Conservation (phyloP, 208 protist genomes). For the Acanthamoeba sp. region DNA sequence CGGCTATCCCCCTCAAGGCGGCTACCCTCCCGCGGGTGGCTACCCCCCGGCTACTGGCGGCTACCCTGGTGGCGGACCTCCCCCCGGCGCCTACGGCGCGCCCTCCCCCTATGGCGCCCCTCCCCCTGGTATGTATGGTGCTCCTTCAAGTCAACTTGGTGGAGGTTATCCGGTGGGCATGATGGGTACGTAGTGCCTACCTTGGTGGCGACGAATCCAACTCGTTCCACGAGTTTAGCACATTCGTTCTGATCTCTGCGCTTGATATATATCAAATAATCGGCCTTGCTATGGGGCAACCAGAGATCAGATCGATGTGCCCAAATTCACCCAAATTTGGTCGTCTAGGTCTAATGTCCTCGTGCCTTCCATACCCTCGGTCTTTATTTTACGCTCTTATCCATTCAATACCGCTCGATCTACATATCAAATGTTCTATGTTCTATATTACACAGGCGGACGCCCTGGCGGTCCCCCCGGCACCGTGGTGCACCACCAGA, state of each 20-base stretch:
- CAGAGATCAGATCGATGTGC: too few relatives aligned
- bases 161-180: background rate
- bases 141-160: background rate
- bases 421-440: background rate
- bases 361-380: background rate
- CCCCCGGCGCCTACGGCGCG: conserved; percentile 30
- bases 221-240: background rate
- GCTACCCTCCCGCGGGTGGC: background rate
- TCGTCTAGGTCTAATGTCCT: background rate
- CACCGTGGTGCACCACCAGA: conserved; percentile 46
- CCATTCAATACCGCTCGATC: background rate
- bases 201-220: background rate
- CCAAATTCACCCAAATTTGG: background rate
- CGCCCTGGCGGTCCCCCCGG: background rate
- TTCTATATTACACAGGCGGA: background rate
- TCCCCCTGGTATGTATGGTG: conserved; percentile 34
- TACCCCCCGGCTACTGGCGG: background rate
- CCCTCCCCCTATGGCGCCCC: conserved; percentile 27
- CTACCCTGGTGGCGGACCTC: conserved; percentile 29
- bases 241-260: background rate
- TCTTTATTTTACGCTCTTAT: background rate
- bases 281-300: too few relatives aligned
- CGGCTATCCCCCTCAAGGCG: conserved; percentile 40
- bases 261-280: background rate
- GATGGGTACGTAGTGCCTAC: background rate